These are phyloP conservation scores for Fonsecaea pugnacius DNA, from an alignment of 2,329 filamentous ascomycete species.

Conservation along the genomic window DNA sequence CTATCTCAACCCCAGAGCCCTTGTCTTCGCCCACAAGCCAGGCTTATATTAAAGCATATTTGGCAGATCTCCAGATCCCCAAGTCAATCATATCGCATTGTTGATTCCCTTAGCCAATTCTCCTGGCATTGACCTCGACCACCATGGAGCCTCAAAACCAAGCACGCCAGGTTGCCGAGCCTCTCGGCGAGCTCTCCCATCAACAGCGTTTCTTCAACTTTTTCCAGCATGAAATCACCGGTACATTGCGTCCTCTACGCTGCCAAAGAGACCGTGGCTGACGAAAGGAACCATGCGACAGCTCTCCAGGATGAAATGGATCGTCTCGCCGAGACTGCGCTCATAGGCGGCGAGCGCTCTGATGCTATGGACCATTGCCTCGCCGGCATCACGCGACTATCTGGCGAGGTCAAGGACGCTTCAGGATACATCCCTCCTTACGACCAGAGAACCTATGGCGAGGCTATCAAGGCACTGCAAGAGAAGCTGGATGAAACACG, in stretches of 20 bases:
- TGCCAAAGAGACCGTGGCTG: slow-evolving; percentile 10
- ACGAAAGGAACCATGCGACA: slow-evolving; percentile 44
- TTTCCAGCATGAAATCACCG: slow-evolving; percentile 74
- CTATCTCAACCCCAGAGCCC: background rate
- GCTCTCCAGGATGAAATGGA: slow-evolving; percentile 77
- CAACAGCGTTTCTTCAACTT: slow-evolving; percentile 85
- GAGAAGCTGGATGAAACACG: slow-evolving; percentile 76
- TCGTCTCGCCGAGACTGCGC: slow-evolving; percentile 65
- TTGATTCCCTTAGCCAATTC: background rate
- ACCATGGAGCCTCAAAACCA: slow-evolving; percentile 19
- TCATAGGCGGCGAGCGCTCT: slow-evolving; percentile 73
- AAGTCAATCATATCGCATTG: background rate
- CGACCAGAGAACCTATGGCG: slow-evolving; percentile 82
- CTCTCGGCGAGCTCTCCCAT: slow-evolving; percentile 43
- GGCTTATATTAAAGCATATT: slow-evolving; percentile 1
- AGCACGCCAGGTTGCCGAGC: slow-evolving; percentile 2
- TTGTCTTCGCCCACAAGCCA: background rate
- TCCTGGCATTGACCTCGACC: background rate
- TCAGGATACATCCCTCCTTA: slow-evolving; percentile 82
- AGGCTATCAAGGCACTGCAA: slow-evolving; percentile 78
- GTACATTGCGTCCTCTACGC: slow-evolving; percentile 48
- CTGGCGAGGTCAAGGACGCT: slow-evolving; percentile 82
- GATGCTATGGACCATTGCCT: slow-evolving; percentile 81
- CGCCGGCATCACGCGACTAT: slow-evolving; percentile 76
- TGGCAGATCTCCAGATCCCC: background rate